A percentile compares a stretch with the other conserved stretches of the same genome.
These are phyloP conservation scores for Wallemia mellicola DNA, from an alignment of 1,284 basidiomycete genomes.

Conservation along the genomic window DNA sequence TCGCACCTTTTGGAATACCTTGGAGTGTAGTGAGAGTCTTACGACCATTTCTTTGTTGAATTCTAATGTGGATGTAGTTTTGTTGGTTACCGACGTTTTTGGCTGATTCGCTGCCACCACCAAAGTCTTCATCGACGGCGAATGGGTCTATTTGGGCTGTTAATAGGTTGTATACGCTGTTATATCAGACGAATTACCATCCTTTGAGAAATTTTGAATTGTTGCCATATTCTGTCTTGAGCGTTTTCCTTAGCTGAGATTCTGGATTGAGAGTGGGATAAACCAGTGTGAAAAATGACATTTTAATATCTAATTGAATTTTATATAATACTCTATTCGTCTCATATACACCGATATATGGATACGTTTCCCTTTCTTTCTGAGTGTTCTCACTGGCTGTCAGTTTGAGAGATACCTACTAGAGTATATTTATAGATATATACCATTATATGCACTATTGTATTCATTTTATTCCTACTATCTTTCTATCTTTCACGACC, in stretches of 20 bases:
- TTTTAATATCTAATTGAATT: too few relatives aligned
- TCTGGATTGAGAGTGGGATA: too few relatives aligned
- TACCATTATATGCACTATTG: background rate
- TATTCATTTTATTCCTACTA: background rate
- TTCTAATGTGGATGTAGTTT: slow-evolving; percentile 80
- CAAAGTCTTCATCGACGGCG: slow-evolving; percentile 60
- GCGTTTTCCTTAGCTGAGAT: too few relatives aligned
- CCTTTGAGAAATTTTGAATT: background rate
- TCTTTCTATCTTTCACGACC: background rate
- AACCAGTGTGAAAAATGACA: too few relatives aligned
- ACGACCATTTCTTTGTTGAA: slow-evolving; percentile 96
- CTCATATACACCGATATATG: too few relatives aligned
- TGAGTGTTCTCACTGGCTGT: background rate
- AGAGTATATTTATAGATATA: too few relatives aligned
- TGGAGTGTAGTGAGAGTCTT: slow-evolving; percentile 97
- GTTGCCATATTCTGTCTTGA: background rate
- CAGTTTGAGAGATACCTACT: background rate
- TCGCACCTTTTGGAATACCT: slow-evolving; percentile 67
- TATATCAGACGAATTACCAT: background rate
- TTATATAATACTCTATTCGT: too few relatives aligned
- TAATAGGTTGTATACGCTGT: background rate
- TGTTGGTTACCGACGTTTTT: slow-evolving; percentile 35
- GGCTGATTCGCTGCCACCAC: slow-evolving; percentile 31
- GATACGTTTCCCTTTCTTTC: too few relatives aligned
- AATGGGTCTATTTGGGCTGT: slow-evolving; percentile 40